Evolutionary conservation across 2,329 filamentous ascomycete genomes (phyloP).

Genomic region (Sarocladium brachiariae): DNA sequence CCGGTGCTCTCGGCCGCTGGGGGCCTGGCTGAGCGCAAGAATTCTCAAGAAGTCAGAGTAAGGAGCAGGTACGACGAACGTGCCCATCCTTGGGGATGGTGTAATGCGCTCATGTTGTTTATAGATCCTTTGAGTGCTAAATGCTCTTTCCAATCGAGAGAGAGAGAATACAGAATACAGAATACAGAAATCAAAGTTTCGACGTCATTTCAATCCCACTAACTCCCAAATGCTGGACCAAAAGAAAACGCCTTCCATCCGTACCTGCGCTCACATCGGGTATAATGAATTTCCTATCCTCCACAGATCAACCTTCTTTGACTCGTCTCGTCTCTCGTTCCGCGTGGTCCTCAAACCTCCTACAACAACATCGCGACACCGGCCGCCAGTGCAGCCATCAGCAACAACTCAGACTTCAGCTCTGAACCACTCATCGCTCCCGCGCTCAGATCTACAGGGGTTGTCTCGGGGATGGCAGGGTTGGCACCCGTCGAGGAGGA

Average conservation of each 20-base stretch:
- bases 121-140: too few species aligned
- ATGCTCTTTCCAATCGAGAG: too few species aligned
- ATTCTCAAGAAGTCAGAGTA: not conserved
- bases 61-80: too few species aligned
- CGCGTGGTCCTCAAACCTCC: not conserved
- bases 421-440: not conserved
- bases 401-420: not conserved
- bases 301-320: not conserved
- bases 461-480: not conserved
- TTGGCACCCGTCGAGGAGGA: not conserved
- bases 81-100: constrained; percentile 2
- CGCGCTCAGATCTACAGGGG: not conserved
- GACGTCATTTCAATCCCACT: too few species aligned
- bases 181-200: not conserved
- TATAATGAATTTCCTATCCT: too few species aligned
- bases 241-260: not conserved
- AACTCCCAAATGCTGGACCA: not conserved
- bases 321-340: not conserved
- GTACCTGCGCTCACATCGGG: not conserved
- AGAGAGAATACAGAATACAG: too few species aligned
- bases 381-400: not conserved
- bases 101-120: not conserved
- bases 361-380: not conserved
- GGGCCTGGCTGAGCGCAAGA: constrained; percentile 28
- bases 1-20: constrained; percentile 45